Percentiles rank a stretch among this genome's conserved stretches.
These are phyloP conservation scores for Lithocarpus polystachyus DNA, from an alignment of 306 rosid genomes.

Conservation along the genomic window DNA sequence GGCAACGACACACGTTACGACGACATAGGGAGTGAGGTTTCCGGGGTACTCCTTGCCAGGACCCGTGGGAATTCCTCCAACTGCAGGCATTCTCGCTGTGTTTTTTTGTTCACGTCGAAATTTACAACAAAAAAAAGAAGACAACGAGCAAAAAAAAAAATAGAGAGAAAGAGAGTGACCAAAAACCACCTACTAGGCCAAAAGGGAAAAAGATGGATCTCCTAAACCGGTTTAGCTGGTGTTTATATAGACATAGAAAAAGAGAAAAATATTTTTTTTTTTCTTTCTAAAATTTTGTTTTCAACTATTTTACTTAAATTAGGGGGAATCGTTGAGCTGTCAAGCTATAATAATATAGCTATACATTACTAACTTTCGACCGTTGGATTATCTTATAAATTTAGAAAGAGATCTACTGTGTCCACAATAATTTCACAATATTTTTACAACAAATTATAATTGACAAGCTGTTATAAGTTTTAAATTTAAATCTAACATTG, in stretches of 20 bases:
- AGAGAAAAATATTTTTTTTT: not conserved
- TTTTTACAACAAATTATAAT: no score
- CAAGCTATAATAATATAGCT: not conserved
- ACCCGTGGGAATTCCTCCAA: constrained; percentile 36
- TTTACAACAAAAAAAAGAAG: not conserved
- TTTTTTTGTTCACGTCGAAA: not conserved
- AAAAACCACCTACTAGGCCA: not conserved
- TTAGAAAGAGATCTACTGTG: no score
- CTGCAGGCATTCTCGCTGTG: constrained; percentile 62
- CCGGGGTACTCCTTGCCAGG: constrained; percentile 58
- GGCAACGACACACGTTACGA: constrained; percentile 74
- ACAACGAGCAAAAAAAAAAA: not conserved
- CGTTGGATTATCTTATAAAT: constrained; percentile 26
- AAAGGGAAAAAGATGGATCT: constrained; percentile 4
- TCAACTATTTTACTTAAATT: not conserved
- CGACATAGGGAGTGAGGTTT: constrained; percentile 65
- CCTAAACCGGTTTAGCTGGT: not conserved
- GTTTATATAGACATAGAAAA: constrained; percentile 19
- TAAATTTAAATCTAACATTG: no score
- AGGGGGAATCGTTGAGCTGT: constrained; percentile 29
- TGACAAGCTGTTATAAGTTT: no score
- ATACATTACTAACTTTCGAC: constrained; percentile 6
- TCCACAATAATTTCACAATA: no score
- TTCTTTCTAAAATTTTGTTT: not conserved
- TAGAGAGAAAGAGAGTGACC: not conserved